Evolutionary conservation across 1,284 basidiomycete species (phyloP), one percentile per base, ranked within the genome.

Genomic region (Caloboletus firmus): DNA sequence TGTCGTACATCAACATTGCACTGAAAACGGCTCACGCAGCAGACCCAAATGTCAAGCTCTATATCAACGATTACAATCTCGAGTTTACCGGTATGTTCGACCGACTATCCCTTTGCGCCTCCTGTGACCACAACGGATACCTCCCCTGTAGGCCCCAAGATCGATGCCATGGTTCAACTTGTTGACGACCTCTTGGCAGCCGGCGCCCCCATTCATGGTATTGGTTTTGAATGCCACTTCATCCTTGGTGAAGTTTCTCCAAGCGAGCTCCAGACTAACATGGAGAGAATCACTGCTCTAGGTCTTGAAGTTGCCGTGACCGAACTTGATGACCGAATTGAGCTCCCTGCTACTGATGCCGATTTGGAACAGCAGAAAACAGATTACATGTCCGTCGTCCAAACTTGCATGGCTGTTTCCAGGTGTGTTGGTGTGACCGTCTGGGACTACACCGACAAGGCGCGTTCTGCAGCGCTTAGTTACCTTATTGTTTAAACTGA

Each of bases 291-390:
- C 67, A 72, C 76, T 13, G 74, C 71, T 22, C 74, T 82, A 30
- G 79, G 82, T 32, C 70, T 83, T 51, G 80, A 82, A 53, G 74
- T 82, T 32, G 80, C 80, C 15, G 74, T 82, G 59, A 82, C 80
- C 1, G 81, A 82, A 64, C 72, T 83, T 24, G 81, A 83, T 60
- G 77, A 78, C 51, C 73, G 79, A 24, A 81, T 82, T 71, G 72
- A 72, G 26, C 72, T 80, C 28, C 81, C 81, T n/a, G 72, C 70
- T 17, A 81, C 80, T 0, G 62, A 67, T 2, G 77, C 74, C 4
- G 63, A 78, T 49, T 68, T 81, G 13, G 71, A 66, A 37, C 78
- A 81, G 58, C 82, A 83, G 68, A 72, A 75, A 64, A 26, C 42
- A 28, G 62, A 61, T 41, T 63, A 63, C 13, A 49, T 37, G 49